Conservation (phyloP, 192 early-diverging fungal species). For the Pilobolus umbonatus region DNA sequence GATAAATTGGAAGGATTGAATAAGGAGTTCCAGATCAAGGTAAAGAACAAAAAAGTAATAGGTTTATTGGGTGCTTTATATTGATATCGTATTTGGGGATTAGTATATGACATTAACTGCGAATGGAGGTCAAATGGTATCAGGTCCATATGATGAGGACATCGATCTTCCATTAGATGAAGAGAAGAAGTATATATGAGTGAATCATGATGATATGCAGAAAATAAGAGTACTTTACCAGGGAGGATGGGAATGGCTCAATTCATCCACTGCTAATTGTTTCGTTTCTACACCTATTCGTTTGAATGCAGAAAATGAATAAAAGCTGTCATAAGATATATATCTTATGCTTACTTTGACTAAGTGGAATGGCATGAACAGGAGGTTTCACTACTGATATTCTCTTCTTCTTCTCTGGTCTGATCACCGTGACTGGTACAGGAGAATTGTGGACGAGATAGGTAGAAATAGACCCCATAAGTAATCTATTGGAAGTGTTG, state of each 20-base stretch:
- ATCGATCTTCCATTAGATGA: constrained; percentile 19
- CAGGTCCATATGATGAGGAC: constrained; percentile 18
- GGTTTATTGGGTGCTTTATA: not conserved
- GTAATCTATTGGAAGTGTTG: constrained; percentile 23
- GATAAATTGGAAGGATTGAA: constrained; percentile 37
- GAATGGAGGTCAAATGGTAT: constrained; percentile 10
- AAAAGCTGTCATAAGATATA: not conserved
- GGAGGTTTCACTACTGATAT: constrained; percentile 25
- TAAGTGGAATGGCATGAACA: constrained; percentile 9
- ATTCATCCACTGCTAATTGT: constrained; percentile 16
- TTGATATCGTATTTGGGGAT: not conserved
- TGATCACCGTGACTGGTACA: constrained; percentile 46
- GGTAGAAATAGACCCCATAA: constrained; percentile 49
- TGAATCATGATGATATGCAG: not conserved
- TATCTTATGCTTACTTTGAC: constrained; percentile 15
- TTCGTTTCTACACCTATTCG: constrained; percentile 15
- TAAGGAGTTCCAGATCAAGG: constrained; percentile 48
- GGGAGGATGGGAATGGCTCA: not conserved
- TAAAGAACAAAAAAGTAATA: constrained; percentile 7
- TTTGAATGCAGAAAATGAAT: not conserved
- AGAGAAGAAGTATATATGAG: not conserved
- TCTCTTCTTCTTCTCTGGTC: constrained; percentile 40
- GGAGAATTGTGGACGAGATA: constrained; percentile 51
- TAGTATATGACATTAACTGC: constrained; percentile 21
- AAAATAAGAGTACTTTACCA: not conserved